A percentile compares a stretch with the other conserved stretches of the same genome.
Evolutionary conservation across 768 basidiomycete genomes (phyloP).

Genomic region (Lactarius quietus): DNA sequence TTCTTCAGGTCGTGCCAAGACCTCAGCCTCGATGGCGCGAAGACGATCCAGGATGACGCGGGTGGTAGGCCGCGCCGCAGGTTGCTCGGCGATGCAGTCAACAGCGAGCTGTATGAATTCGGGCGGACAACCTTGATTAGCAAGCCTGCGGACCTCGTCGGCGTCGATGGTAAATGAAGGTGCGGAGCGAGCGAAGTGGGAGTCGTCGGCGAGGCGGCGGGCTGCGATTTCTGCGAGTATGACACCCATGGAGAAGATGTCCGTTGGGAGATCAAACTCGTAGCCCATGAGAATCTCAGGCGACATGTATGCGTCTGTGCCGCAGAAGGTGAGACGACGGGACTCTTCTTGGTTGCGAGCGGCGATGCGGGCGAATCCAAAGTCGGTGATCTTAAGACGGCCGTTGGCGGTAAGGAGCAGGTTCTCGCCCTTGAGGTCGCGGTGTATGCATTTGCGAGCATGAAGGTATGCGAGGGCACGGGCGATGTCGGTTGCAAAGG

Average conservation of each 20-base stretch:
- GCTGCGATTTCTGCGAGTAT: conserved; percentile 91
- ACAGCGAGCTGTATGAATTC: conserved; percentile 74
- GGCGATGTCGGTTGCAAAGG: conserved; percentile 92
- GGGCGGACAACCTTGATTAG: conserved; percentile 72
- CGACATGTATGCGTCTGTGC: conserved; percentile 95
- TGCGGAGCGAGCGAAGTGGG: conserved; percentile 69
- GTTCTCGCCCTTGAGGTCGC: conserved; percentile 97
- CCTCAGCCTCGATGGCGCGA: conserved; percentile 77
- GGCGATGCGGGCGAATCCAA: conserved; percentile 94
- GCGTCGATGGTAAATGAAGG: conserved; percentile 77
- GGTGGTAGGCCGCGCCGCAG: conserved; percentile 68
- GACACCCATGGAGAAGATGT: conserved; percentile 90
- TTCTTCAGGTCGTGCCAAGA: conserved; percentile 62
- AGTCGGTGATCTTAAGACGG: conserved; percentile 96
- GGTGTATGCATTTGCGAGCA: conserved; percentile 84
- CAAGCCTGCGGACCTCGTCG: conserved; percentile 64
- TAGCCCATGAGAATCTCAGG: conserved; percentile 91
- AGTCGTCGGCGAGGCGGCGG: conserved; percentile 80
- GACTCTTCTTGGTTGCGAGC: conserved; percentile 88
- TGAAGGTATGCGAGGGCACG: conserved; percentile 97
- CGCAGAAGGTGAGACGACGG: conserved; percentile 80
- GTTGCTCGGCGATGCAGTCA: conserved; percentile 68
- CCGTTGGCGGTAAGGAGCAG: conserved; percentile 93
- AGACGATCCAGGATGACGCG: conserved; percentile 76
- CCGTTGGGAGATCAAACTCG: conserved; percentile 91